Base-by-base conservation (phyloP, 805 yeast genomes). In the Spathaspora hagerdaliae region DNA sequence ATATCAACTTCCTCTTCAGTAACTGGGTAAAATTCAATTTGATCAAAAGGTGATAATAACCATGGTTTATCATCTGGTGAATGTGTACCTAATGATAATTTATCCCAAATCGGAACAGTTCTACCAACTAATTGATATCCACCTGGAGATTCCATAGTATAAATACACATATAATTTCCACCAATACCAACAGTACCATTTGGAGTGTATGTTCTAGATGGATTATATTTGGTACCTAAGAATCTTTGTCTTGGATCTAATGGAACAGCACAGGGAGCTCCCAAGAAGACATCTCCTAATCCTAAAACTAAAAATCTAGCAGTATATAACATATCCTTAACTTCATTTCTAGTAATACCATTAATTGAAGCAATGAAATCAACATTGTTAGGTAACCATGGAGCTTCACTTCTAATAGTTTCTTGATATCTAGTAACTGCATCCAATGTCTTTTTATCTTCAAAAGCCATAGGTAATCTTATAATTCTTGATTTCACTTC, bases 261-360 rank as follows among this genome's bases (percentile, higher is more conserved):
- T 34, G 99, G 98, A 54, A 92, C 96, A 1, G 98, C 98, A 74
- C 97, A 91, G 27, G 99, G 99, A 3, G 99, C 97, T 41, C 98
- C 98, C 56, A 94, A 75, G 70, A 91, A 92, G 27, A 94, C 98
- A 67, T 94, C 99, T 61, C 98, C 99, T 43, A 92, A 79, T 45
- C 98, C 99, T 51, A 92, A 73, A 6, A 94, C 98, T 70, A 94
- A 73, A 75, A 85, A 94, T 60, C 91, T 77, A 5, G 98, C 98
- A 38, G 86, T 72, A 70, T 90, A 92, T 60, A 94, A 67, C 85
- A 92, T 83, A 55, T 88, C 87, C 50, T 83, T 75, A 44, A 94
- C 92, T 43, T 81, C 86, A 9, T 79, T 71, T 55, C 96, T 82
- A 46, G 77, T 78, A 37, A 94, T 75, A 19, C 85, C 94, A 64